Evolutionary conservation across 1,284 basidiomycete genomes (phyloP), one percentile per base, ranked within the genome.

Genomic region (Ganoderma sinense): DNA sequence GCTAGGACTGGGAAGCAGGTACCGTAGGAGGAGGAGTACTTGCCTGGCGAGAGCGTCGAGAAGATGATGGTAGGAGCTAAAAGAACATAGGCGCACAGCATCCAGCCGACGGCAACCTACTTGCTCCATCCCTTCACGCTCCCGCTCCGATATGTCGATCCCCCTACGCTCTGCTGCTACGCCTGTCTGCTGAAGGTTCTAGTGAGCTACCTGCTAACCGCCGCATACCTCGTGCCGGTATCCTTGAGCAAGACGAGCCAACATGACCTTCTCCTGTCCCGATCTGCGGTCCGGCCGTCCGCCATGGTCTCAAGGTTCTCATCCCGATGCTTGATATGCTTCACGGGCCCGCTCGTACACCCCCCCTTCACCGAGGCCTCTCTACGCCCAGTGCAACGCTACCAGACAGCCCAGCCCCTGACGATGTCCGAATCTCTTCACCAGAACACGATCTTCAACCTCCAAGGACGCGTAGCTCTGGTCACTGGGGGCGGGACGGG

Each of bases 401-500:
- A 31, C 29, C 26, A 1, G 53, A 31, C 53, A 29, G 3, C 6
- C 26, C 13, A 29, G 53, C 6, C 16, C 23, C 43, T 59, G 33
- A 63, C 4, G 6, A 75, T 75, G 74, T 61, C 71, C 7, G 69
- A 67, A 33, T 67, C 67, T n/a, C 63, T 74, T 36, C 71, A 82
- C 33, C 64, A 73, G 39, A 78, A 85, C 68, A 83, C 80, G 69
- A 72, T 92, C n/a, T 90, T 87, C 74, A 85, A 88, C 73, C 84
- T 94, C 64, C 81, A 84, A 18, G 89, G 87, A 10, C 85, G 88
- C 40, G 82, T 94, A 23, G 92, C 93, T 8, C 80, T 95, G 41
- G 90, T 95, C 40, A 93, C 94, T 0, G 94, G 94, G 56, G 94
- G 94, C 6, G 94, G 91, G 31, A 93, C 92, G 0, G 94, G 94